A percentile compares a stretch with the other conserved stretches of the same genome.
Conservation (phyloP, 2,329 filamentous ascomycete species). For the Phaeosphaeriaceae sp. region DNA sequence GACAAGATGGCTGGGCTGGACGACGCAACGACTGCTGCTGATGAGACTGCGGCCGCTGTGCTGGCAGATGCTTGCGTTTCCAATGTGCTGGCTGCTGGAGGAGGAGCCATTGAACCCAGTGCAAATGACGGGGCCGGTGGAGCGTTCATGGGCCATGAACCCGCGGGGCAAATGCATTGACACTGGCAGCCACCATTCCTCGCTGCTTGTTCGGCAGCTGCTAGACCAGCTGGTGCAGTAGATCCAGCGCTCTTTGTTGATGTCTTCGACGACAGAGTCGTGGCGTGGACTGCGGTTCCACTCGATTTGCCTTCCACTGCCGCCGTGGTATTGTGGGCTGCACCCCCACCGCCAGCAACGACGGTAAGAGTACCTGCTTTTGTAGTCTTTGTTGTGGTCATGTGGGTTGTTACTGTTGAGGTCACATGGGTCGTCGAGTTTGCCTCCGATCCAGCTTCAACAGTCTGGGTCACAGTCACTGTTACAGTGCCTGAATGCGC, state of each 20-base stretch:
- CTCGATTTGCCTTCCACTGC: neutral
- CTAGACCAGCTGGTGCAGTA: slow-evolving; percentile 1
- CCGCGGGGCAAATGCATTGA: slow-evolving; percentile 38
- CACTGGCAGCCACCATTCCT: slow-evolving; percentile 34
- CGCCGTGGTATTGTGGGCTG: slow-evolving; percentile 9
- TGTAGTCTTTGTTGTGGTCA: neutral
- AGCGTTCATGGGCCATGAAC: slow-evolving; percentile 39
- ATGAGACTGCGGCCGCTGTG: slow-evolving; percentile 31
- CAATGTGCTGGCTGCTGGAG: slow-evolving; percentile 26
- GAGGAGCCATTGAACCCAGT: slow-evolving; percentile 25
- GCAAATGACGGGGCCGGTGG: slow-evolving; percentile 37
- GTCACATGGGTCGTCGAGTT: neutral
- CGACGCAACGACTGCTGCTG: slow-evolving; percentile 19
- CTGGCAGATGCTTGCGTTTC: slow-evolving; percentile 25
- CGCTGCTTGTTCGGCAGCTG: slow-evolving; percentile 17
- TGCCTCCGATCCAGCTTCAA: neutral
- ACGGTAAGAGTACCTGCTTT: slow-evolving; percentile 24
- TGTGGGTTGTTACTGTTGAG: slow-evolving; percentile 1
- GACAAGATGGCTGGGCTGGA: slow-evolving; percentile 8
- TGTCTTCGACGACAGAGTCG: slow-evolving; percentile 5
- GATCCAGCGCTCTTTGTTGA: slow-evolving; percentile 10
- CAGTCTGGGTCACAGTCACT: neutral
- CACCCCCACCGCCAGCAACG: slow-evolving; percentile 20
- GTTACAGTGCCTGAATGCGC: neutral
- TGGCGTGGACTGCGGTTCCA: neutral